These are phyloP conservation scores for Coemansia sp. DNA, from an alignment of 192 early-diverging fungal genomes.

Conservation along the genomic window DNA sequence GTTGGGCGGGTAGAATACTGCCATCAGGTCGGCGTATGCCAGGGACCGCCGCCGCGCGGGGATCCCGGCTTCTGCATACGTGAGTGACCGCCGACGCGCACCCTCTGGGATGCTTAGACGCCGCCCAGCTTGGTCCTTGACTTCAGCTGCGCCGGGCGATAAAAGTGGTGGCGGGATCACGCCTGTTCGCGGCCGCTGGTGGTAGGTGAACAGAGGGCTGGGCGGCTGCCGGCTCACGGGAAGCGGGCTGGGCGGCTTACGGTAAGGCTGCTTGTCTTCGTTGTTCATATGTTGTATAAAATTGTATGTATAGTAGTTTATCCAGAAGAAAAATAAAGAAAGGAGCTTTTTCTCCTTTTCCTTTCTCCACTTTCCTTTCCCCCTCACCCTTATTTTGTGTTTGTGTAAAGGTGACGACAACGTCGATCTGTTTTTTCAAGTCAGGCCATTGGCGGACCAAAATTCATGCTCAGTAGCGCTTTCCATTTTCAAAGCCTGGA, in stretches of 20 bases:
- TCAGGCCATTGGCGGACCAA: conserved; percentile 37
- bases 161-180: neutral
- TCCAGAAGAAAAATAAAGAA: neutral
- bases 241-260: conserved; percentile 4
- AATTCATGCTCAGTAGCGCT: conserved; percentile 35
- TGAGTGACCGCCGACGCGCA: conserved; percentile 24
- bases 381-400: neutral
- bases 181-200: conserved; percentile 9
- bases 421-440: neutral
- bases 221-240: neutral
- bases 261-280: neutral
- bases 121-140: neutral
- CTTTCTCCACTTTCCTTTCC: neutral
- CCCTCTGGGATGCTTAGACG: conserved; percentile 20
- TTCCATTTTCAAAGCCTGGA: conserved; percentile 26
- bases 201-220: conserved; percentile 4
- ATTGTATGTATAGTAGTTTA: neutral
- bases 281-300: neutral
- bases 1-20: conserved; percentile 56
- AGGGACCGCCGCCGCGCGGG: conserved; percentile 39
- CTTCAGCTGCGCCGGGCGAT: neutral
- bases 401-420: neutral
- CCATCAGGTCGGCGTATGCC: conserved; percentile 54
- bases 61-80: conserved; percentile 32
- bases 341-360: too few relatives aligned